These are phyloP conservation scores for Dactylonectria macrodidyma DNA, from an alignment of 2,329 filamentous ascomycete genomes.

Conservation along the genomic window DNA sequence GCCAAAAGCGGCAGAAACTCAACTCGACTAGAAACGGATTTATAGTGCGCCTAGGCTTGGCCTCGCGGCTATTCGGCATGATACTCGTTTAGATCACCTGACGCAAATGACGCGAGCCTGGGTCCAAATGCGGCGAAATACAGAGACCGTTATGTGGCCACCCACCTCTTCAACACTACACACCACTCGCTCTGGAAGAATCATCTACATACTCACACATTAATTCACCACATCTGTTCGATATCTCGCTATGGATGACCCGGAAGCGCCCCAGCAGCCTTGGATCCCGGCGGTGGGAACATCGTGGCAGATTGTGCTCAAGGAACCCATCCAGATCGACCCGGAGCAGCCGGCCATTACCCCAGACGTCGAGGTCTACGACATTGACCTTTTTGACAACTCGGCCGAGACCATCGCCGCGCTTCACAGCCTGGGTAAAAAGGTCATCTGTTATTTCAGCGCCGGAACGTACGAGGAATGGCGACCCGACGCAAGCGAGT, in stretches of 20 bases:
- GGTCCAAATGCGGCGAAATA: background rate
- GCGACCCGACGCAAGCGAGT: constrained; percentile 70
- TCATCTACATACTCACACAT: background rate
- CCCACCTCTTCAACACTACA: background rate
- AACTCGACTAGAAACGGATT: too few species aligned
- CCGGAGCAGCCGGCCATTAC: constrained; percentile 10
- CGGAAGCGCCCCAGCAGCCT: background rate
- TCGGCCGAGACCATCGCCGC: constrained; percentile 59
- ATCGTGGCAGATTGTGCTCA: constrained; percentile 23
- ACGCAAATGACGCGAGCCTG: background rate
- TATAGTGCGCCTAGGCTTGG: too few species aligned
- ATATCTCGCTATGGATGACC: background rate
- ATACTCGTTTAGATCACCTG: background rate
- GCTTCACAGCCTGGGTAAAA: constrained; percentile 69
- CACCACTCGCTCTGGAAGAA: background rate
- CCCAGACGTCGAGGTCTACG: constrained; percentile 64
- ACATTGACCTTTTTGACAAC: constrained; percentile 70
- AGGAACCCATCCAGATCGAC: constrained; percentile 8
- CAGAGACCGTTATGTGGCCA: background rate
- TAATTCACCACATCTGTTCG: background rate
- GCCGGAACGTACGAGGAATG: constrained; percentile 77
- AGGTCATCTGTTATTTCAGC: constrained; percentile 82
- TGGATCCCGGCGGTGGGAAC: constrained; percentile 19
- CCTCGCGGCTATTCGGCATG: too few species aligned
- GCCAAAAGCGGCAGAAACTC: too few species aligned